These are phyloP conservation scores for Raffaelea deltoideospora DNA, from an alignment of 2,329 filamentous ascomycete species.

Conservation along the genomic window DNA sequence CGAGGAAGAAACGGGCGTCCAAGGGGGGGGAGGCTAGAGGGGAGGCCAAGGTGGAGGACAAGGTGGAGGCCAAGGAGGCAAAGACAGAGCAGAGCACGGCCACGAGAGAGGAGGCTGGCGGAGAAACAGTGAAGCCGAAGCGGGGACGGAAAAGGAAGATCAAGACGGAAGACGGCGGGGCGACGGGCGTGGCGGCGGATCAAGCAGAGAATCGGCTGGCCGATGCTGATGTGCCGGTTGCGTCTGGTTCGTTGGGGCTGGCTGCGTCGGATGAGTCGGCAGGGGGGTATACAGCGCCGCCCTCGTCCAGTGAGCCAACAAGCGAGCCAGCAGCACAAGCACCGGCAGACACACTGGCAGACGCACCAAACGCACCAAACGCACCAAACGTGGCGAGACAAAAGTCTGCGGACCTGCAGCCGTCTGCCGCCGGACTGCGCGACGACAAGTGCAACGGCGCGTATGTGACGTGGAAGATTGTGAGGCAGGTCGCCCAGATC, in stretches of 20 bases:
- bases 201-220: slow-evolving; percentile 16
- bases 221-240: too few relatives aligned
- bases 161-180: not conserved
- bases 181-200: slow-evolving; percentile 6
- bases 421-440: slow-evolving; percentile 26
- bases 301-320: too few relatives aligned
- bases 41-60: too few relatives aligned
- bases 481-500: slow-evolving; percentile 19
- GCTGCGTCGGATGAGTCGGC: too few relatives aligned
- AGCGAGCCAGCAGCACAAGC: too few relatives aligned
- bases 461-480: slow-evolving; percentile 27
- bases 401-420: too few relatives aligned
- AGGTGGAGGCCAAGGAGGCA: not conserved
- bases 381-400: slow-evolving; percentile 10
- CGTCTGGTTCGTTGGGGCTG: too few relatives aligned
- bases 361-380: too few relatives aligned
- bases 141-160: not conserved
- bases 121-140: not conserved
- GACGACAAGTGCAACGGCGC: slow-evolving; percentile 31
- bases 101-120: not conserved
- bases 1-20: slow-evolving; percentile 20
- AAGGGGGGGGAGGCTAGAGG: too few relatives aligned
- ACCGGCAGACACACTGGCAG: too few relatives aligned
- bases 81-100: not conserved
- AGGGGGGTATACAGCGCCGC: too few relatives aligned